Evolutionary conservation across 106 monocot genomes (phyloP), one percentile per base, ranked within the genome.

Genomic region (Dendrobium catenatum): DNA sequence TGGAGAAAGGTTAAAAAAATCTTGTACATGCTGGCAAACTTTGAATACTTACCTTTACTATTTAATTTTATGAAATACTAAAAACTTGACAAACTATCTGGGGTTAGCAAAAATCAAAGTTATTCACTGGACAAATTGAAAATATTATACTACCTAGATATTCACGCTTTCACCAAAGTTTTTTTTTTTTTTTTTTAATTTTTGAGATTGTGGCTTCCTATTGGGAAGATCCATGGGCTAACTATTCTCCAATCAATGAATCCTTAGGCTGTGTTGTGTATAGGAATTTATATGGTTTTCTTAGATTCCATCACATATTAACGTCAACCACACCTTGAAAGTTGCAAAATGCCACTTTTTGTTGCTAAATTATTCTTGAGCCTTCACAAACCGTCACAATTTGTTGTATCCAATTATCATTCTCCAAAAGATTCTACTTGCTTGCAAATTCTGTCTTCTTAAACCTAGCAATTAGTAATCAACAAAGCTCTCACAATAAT

Each of bases 1-100:
- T 84, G 95, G 98, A 27, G 76, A 84, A 82, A 99, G 95, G 98
- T n/a, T 99, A 85, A 75, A 79, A 6, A 18, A 15, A 1, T 13
- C 11, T 0, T 48, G 9, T 26, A 42, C 24, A 26, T 76, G 20
- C 13, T 48, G 44, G 5, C 74, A 74, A 49, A 26, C 3, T 76
- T 76, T 27, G 22, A n/a, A 26, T 26, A 27, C 9, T 49, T 76
- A 74, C 43, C 2, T 44, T 74, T 74, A 6, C 6, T 19, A 20
- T 44, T 70, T 16, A 7, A 16, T 70, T 70, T 37, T 37, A 15
- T 70, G 10, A 70, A 70, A 1, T 70, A 4, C 37, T 70, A 70
- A 29, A 70, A 33, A 2, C 29, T 64, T 5, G n/a, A 26, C 64
- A n/a, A 64, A 64, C 16, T 70, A 11, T 27, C 24, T 27, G n/a